A percentile compares a stretch with the other conserved stretches of the same genome.
These are phyloP conservation scores for Glycine soja DNA, from an alignment of 306 rosid species.

Conservation along the genomic window DNA sequence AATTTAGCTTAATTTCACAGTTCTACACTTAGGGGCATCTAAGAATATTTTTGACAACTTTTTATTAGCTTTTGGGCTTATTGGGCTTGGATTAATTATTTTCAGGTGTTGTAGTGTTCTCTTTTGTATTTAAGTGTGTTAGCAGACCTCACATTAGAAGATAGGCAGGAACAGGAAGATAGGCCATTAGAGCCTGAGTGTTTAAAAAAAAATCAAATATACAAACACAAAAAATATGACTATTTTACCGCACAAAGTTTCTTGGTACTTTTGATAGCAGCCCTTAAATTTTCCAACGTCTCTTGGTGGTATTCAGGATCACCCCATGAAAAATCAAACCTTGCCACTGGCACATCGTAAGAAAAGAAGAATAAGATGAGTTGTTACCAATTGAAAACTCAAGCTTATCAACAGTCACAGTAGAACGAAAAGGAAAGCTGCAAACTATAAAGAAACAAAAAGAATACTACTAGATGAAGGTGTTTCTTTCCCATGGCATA, in stretches of 20 bases:
- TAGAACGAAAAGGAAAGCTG: background rate
- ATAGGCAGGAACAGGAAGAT: background rate
- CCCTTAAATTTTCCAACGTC: conserved; percentile 68
- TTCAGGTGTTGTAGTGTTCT: background rate
- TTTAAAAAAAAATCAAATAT: background rate
- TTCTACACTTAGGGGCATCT: background rate
- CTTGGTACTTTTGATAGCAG: conserved; percentile 62
- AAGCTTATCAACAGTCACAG: conserved; percentile 17
- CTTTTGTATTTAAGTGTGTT: background rate
- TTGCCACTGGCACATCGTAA: conserved; percentile 60
- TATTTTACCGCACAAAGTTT: conserved; percentile 74
- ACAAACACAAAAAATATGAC: conserved; percentile 13
- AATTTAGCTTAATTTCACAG: background rate
- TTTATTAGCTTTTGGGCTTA: background rate
- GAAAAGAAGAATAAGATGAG: conserved; percentile 16
- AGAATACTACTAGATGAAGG: background rate
- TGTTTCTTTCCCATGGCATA: background rate
- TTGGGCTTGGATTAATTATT: background rate
- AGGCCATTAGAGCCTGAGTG: background rate
- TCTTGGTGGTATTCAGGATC: conserved; percentile 77
- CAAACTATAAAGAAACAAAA: background rate
- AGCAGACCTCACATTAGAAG: conserved; percentile 1
- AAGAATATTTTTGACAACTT: background rate
- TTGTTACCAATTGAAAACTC: background rate
- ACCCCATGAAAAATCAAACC: conserved; percentile 84